These are phyloP conservation scores for Trichoderma sp. DNA, from an alignment of 2,329 filamentous ascomycete species.

Conservation along the genomic window DNA sequence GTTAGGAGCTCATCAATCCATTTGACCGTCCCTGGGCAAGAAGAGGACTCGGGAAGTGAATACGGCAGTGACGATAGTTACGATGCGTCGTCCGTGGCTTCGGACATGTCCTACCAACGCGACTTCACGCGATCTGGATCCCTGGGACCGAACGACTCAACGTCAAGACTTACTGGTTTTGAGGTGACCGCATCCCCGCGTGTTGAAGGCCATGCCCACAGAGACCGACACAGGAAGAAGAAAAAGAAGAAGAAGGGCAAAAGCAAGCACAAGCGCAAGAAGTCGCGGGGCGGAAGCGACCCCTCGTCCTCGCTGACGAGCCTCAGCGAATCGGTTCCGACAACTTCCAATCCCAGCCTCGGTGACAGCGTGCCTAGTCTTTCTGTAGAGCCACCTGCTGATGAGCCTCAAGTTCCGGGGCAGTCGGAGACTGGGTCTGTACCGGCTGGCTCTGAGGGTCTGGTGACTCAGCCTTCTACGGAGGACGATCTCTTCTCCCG, in stretches of 20 bases:
- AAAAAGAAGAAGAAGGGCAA: conserved; percentile 23
- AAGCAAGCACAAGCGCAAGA: conserved; percentile 43
- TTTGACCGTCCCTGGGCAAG: conserved; percentile 5
- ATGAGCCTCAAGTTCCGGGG: neutral
- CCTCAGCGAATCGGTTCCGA: neutral
- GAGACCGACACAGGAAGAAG: conserved; percentile 14
- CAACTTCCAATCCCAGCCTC: neutral
- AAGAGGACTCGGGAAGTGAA: conserved; percentile 7
- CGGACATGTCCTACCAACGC: neutral
- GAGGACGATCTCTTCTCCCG: neutral
- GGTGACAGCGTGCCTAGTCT: neutral
- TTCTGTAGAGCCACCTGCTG: neutral
- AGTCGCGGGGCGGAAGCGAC: conserved; percentile 14
- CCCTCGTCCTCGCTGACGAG: conserved; percentile 12
- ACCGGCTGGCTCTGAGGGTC: neutral
- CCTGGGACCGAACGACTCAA: neutral
- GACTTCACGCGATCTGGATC: neutral
- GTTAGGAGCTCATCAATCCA: neutral
- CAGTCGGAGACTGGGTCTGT: neutral
- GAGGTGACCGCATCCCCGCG: neutral
- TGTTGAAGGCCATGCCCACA: conserved; percentile 2
- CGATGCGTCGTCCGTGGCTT: neutral
- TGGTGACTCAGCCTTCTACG: neutral
- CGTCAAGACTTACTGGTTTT: conserved; percentile 8
- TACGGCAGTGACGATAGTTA: conserved; percentile 8